Conservation (phyloP, 139 green algal genomes). For the Coelastrella sp. region DNA sequence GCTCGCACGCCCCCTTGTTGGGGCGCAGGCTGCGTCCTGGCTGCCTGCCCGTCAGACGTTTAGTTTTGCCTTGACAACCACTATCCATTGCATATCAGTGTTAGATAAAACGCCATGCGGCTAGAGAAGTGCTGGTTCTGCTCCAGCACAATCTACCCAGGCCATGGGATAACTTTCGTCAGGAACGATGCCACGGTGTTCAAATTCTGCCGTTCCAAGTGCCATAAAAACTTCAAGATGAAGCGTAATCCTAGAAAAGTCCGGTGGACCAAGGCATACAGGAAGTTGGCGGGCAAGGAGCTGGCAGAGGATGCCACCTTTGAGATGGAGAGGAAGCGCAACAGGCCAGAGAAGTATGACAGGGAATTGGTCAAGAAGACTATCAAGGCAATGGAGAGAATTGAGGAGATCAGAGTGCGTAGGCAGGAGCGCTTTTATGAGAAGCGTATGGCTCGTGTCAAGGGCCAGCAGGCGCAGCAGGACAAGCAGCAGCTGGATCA, state of each 20-base stretch:
- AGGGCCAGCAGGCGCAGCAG: slow-evolving; percentile 63
- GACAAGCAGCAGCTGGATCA: slow-evolving; percentile 88
- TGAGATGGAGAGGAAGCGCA: slow-evolving; percentile 95
- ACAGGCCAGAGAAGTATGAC: slow-evolving; percentile 97
- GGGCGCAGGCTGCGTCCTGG: slow-evolving; percentile 10
- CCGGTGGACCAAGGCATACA: slow-evolving; percentile 97
- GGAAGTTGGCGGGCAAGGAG: slow-evolving; percentile 96
- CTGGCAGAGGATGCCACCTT: slow-evolving; percentile 95
- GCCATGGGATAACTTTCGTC: slow-evolving; percentile 97
- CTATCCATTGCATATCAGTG: no score
- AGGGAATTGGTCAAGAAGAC: slow-evolving; percentile 92
- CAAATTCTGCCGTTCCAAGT: slow-evolving; percentile 97
- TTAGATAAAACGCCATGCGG: slow-evolving; percentile 76
- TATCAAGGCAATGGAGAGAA: slow-evolving; percentile 92
- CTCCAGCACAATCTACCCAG: slow-evolving; percentile 95
- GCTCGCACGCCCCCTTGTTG: not conserved
- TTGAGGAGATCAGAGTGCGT: slow-evolving; percentile 83
- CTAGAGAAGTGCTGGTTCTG: slow-evolving; percentile 99
- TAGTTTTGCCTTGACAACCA: no score
- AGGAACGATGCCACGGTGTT: slow-evolving; percentile 95
- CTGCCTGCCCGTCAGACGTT: not conserved
- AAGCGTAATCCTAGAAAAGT: slow-evolving; percentile 99
- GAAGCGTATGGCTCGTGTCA: slow-evolving; percentile 82
- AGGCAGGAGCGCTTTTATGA: slow-evolving; percentile 94
- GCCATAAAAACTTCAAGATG: slow-evolving; percentile 99